A percentile compares a stretch with the other conserved stretches of the same genome.
Evolutionary conservation across 257 asterid species (phyloP).

Genomic region (Solanum chiquidenum): DNA sequence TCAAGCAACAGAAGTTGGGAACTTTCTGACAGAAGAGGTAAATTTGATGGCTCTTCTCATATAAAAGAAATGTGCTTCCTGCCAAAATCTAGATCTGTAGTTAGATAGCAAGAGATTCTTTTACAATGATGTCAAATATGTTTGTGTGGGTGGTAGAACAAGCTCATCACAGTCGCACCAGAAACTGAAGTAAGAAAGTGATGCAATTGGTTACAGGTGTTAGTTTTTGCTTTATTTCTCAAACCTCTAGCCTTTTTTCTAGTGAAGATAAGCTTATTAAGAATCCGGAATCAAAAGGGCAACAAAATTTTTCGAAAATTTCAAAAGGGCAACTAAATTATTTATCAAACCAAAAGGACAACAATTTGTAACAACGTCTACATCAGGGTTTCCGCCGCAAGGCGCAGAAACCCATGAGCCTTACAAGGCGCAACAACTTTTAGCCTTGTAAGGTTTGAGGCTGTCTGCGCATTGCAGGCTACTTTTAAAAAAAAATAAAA

Average conservation of each 20-base stretch:
- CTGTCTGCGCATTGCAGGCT: too few species aligned
- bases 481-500: too few species aligned
- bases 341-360: too few species aligned
- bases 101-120: not conserved
- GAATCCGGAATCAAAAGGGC: too few species aligned
- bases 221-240: not conserved
- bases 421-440: too few species aligned
- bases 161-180: not conserved
- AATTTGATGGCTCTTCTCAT: not conserved
- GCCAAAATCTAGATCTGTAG: not conserved
- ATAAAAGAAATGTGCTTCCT: not conserved
- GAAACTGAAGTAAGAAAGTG: not conserved
- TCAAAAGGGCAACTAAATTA: too few species aligned
- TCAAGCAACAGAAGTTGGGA: not conserved
- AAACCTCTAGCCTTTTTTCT: not conserved
- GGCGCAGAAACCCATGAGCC: too few species aligned
- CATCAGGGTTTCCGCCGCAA: too few species aligned
- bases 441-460: too few species aligned
- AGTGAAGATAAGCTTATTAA: not conserved
- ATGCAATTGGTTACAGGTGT: not conserved
- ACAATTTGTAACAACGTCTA: too few species aligned
- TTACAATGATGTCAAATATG: not conserved
- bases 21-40: not conserved
- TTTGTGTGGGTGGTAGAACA: not conserved
- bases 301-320: too few species aligned